A percentile compares a stretch with the other conserved stretches of the same genome.
phyloP scores from a whole-genome alignment of 371 early-diverging fungal genomes.

The Parasitella parasitica region DNA sequence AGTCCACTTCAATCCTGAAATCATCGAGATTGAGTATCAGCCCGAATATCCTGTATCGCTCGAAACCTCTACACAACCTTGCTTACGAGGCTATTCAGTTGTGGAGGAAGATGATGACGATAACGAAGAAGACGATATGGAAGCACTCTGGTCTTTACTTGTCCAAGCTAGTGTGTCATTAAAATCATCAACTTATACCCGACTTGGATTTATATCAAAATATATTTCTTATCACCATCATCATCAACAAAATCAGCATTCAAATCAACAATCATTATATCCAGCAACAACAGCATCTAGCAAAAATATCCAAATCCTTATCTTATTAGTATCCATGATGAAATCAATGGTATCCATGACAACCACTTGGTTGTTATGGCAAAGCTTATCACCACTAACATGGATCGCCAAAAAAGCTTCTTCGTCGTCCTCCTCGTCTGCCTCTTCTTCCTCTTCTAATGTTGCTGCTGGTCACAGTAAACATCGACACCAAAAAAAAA shows the following conservation, averaged over 20 bases:
- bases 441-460: not conserved
- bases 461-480: constrained; percentile 18
- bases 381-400: constrained; percentile 15
- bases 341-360: constrained; percentile 23
- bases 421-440: not conserved
- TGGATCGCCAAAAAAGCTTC: constrained; percentile 13
- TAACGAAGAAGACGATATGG: constrained; percentile 10
- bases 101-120: not conserved
- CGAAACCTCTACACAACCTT: not conserved
- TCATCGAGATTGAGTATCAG: constrained; percentile 32
- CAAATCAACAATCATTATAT: not conserved
- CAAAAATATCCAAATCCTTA: not conserved
- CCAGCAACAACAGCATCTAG: not conserved
- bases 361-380: constrained; percentile 25
- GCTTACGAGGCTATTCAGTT: not conserved
- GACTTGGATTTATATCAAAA: not conserved
- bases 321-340: constrained; percentile 13
- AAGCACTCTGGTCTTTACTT: constrained; percentile 15
- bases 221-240: not conserved
- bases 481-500: constrained; percentile 7
- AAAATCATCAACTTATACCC: constrained; percentile 8
- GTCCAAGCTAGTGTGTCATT: not conserved
- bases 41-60: constrained; percentile 28
- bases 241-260: not conserved
- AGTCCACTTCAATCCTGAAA: constrained; percentile 34